Percentiles rank a stretch among this genome's conserved stretches.
Evolutionary conservation across 2,329 filamentous ascomycete genomes (phyloP).

Genomic region (Ophiocordyceps camponoti-rufipedis): DNA sequence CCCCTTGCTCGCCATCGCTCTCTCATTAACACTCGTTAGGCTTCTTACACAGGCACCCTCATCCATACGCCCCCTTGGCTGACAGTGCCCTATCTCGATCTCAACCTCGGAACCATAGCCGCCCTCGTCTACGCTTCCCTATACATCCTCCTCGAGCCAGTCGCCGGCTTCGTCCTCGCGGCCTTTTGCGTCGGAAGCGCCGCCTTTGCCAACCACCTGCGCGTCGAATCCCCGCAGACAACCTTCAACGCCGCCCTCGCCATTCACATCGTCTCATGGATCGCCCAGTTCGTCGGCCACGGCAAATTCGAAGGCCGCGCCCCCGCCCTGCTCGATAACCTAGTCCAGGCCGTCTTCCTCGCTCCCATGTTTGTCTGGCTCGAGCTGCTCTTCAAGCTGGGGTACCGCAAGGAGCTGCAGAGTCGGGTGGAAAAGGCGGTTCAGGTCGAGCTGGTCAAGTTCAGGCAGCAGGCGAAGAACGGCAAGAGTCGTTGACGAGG

Average conservation of each 20-base stretch:
- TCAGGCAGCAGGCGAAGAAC: constrained; percentile 38
- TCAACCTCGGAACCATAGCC: constrained; percentile 46
- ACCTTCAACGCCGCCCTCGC: constrained; percentile 41
- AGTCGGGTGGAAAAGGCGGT: constrained; percentile 62
- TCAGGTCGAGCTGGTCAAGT: constrained; percentile 57
- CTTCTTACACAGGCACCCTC: constrained; percentile 42
- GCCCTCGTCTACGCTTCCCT: constrained; percentile 55
- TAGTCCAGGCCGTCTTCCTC: constrained; percentile 79
- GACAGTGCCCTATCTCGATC: constrained; percentile 46
- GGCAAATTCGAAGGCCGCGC: constrained; percentile 75
- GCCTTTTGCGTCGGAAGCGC: constrained; percentile 59
- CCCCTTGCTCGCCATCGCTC: neutral
- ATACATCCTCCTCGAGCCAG: constrained; percentile 85
- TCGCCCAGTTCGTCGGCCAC: constrained; percentile 82
- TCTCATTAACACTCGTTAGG: constrained; percentile 20
- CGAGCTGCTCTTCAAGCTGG: constrained; percentile 75
- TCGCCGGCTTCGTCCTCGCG: constrained; percentile 64
- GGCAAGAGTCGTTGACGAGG: constrained; percentile 29
- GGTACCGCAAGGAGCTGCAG: constrained; percentile 79
- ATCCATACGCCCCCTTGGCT: constrained; percentile 49
- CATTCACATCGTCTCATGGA: constrained; percentile 60
- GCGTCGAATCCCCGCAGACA: constrained; percentile 31
- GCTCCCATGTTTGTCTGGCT: constrained; percentile 97
- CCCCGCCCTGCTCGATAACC: constrained; percentile 76
- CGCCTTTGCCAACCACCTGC: constrained; percentile 58